A percentile compares a stretch with the other conserved stretches of the same genome.
phyloP scores from a whole-genome alignment of 176 grass and related monocot species.

The Hsuehochloa calcarea region DNA sequence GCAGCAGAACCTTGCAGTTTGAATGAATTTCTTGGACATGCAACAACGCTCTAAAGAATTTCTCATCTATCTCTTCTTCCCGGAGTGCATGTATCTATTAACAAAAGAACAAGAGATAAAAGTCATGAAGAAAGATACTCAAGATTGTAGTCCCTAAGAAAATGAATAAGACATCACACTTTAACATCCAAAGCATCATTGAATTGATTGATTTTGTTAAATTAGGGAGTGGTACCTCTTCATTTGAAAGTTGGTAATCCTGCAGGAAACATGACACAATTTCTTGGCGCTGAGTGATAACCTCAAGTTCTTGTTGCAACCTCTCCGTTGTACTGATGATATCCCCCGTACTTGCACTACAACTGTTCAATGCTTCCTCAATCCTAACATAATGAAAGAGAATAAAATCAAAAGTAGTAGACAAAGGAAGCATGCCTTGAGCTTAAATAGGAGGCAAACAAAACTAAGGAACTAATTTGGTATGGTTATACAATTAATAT shows the following conservation, averaged over 20 bases:
- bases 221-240: constrained; percentile 56
- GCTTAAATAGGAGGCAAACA: background rate
- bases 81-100: constrained; percentile 85
- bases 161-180: background rate
- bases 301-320: constrained; percentile 92
- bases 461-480: background rate
- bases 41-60: constrained; percentile 86
- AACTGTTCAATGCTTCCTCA: constrained; percentile 76
- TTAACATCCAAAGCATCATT: constrained; percentile 4
- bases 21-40: constrained; percentile 99
- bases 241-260: constrained; percentile 96
- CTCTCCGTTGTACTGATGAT: constrained; percentile 98
- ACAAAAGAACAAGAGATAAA: constrained; percentile 11
- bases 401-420: constrained; percentile 19
- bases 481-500: background rate
- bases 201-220: background rate
- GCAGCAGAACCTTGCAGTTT: constrained; percentile 91
- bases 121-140: background rate
- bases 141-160: background rate
- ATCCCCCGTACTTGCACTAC: constrained; percentile 87
- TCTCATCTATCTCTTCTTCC: constrained; percentile 88
- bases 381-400: constrained; percentile 55
- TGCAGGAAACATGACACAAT: constrained; percentile 93
- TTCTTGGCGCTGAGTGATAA: constrained; percentile 92
- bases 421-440: background rate